These are phyloP conservation scores for Pezicula radicicola DNA, from an alignment of 2,329 filamentous ascomycete species.

Conservation along the genomic window DNA sequence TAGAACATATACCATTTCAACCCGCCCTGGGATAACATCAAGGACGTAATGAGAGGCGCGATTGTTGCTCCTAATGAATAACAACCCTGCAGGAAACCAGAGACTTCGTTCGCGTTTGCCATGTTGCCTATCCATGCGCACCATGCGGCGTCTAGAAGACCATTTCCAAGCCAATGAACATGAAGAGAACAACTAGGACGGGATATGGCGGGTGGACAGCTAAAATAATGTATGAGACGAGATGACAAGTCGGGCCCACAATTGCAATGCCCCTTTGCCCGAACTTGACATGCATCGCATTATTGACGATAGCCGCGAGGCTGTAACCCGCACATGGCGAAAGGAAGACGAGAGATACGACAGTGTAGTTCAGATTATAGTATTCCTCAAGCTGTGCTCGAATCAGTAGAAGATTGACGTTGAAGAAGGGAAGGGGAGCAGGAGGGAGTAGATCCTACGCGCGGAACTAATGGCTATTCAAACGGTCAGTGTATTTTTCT, in stretches of 20 bases:
- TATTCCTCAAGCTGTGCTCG: slow-evolving; percentile 55
- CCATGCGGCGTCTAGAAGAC: slow-evolving; percentile 59
- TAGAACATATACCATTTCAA: slow-evolving; percentile 72
- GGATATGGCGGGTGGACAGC: slow-evolving; percentile 68
- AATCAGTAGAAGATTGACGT: too few species aligned
- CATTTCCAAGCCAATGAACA: slow-evolving; percentile 71
- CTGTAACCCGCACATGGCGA: slow-evolving; percentile 63
- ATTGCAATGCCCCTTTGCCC: slow-evolving; percentile 72
- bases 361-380: slow-evolving; percentile 56
- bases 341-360: slow-evolving; percentile 63
- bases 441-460: too few species aligned
- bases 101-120: slow-evolving; percentile 63
- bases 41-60: slow-evolving; percentile 67
- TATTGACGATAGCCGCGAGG: slow-evolving; percentile 60
- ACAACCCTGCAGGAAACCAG: slow-evolving; percentile 69
- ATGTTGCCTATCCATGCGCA: slow-evolving; percentile 67
- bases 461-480: too few species aligned
- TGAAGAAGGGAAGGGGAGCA: too few species aligned
- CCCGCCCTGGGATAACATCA: slow-evolving; percentile 62
- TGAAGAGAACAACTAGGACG: slow-evolving; percentile 60
- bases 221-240: slow-evolving; percentile 63
- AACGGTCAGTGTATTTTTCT: too few species aligned
- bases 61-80: slow-evolving; percentile 72
- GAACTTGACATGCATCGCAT: slow-evolving; percentile 46
- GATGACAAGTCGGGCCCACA: slow-evolving; percentile 58